Percentiles rank a stretch among this genome's conserved stretches.
phyloP scores from a whole-genome alignment of 192 early-diverging fungal genomes.

The Coemansia sp. region DNA sequence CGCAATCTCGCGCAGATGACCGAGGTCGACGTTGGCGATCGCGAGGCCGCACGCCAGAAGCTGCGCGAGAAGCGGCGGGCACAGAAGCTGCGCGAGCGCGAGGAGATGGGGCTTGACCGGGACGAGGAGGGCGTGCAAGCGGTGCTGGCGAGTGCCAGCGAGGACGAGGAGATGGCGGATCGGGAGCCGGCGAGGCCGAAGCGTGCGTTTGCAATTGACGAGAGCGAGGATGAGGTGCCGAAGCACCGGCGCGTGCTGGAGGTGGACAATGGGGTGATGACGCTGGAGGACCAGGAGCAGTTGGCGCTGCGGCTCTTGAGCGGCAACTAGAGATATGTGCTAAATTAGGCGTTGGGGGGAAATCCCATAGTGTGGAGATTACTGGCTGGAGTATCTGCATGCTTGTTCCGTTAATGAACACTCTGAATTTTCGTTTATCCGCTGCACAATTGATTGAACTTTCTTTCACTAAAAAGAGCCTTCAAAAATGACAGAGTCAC shows the following conservation, averaged over 20 bases:
- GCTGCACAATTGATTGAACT: too few species aligned
- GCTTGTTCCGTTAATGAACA: too few species aligned
- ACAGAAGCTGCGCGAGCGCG: slow-evolving; percentile 60
- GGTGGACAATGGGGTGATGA: slow-evolving; percentile 37
- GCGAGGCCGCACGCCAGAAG: slow-evolving; percentile 62
- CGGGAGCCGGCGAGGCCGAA: background rate
- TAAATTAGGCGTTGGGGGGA: too few species aligned
- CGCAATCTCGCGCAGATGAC: slow-evolving; percentile 66
- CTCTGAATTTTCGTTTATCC: too few species aligned
- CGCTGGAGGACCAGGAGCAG: slow-evolving; percentile 48
- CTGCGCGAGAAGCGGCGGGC: slow-evolving; percentile 65
- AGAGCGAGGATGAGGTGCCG: slow-evolving; percentile 13
- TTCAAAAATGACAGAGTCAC: slow-evolving; percentile 4
- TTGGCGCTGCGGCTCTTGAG: slow-evolving; percentile 47
- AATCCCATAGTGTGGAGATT: too few species aligned
- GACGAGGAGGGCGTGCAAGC: slow-evolving; percentile 7
- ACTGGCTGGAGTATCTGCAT: too few species aligned
- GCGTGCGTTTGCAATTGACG: slow-evolving; percentile 26
- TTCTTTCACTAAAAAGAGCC: too few species aligned
- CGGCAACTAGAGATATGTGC: slow-evolving; percentile 3
- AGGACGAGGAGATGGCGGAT: slow-evolving; percentile 9
- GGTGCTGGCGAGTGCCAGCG: slow-evolving; percentile 24
- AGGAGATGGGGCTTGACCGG: slow-evolving; percentile 27
- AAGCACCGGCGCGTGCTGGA: slow-evolving; percentile 23
- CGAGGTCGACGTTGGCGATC: slow-evolving; percentile 75